phyloP scores from a whole-genome alignment of 2,329 filamentous ascomycete species.

The Emergomyces africanus region DNA sequence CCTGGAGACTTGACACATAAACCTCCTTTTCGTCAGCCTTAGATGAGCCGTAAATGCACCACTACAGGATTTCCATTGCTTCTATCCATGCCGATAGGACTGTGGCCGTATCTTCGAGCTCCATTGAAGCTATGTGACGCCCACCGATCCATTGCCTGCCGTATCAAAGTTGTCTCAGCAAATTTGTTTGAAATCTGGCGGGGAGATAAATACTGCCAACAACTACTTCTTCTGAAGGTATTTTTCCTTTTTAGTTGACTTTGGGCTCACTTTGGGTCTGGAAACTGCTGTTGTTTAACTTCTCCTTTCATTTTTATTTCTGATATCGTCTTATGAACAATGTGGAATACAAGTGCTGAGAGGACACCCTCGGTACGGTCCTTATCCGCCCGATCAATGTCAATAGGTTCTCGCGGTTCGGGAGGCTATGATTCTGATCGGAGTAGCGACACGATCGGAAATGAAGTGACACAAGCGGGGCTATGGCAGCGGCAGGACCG shows the following conservation, averaged over 20 bases:
- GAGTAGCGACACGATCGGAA: slow-evolving; percentile 14
- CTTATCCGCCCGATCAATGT: not conserved
- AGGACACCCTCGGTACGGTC: slow-evolving; percentile 2
- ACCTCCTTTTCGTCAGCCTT: not conserved
- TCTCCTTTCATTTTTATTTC: not conserved
- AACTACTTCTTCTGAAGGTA: not conserved
- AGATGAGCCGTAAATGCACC: not conserved
- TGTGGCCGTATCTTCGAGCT: not conserved
- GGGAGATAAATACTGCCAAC: not conserved
- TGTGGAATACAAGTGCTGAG: slow-evolving; percentile 2
- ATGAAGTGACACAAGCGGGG: not conserved
- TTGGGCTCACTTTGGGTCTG: not conserved
- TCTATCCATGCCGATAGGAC: not conserved
- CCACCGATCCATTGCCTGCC: not conserved
- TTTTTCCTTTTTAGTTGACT: not conserved
- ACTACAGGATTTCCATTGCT: not conserved
- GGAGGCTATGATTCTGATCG: slow-evolving; percentile 3
- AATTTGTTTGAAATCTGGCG: not conserved
- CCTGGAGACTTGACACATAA: not conserved
- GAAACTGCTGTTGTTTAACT: not conserved
- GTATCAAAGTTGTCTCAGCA: not conserved
- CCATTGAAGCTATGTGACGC: not conserved
- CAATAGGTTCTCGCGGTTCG: not conserved
- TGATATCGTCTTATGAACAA: not conserved
- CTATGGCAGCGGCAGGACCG: slow-evolving; percentile 5